These are phyloP conservation scores for Inga oerstediana DNA, from an alignment of 306 rosid genomes.

Conservation along the genomic window DNA sequence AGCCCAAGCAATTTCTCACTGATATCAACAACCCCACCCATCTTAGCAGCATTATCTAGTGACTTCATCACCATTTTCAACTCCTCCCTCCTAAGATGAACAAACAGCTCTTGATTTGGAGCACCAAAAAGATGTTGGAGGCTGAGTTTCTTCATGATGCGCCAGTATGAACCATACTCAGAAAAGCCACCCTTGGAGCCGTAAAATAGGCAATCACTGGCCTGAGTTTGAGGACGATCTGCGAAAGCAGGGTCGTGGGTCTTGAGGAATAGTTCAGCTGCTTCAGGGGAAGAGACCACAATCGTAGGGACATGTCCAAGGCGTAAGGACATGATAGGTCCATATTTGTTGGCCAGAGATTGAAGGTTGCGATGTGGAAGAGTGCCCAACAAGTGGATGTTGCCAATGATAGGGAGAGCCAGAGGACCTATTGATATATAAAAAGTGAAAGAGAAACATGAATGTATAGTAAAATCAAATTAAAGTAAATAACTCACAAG, in stretches of 20 bases:
- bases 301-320: constrained; percentile 42
- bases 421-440: constrained; percentile 33
- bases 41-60: background rate
- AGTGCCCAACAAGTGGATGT: constrained; percentile 52
- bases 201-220: constrained; percentile 17
- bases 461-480: too few relatives aligned
- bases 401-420: constrained; percentile 45
- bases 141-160: constrained; percentile 34
- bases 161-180: background rate
- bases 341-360: constrained; percentile 16
- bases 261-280: constrained; percentile 60
- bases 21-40: background rate
- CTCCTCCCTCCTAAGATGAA: constrained; percentile 17
- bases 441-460: background rate
- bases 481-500: too few relatives aligned
- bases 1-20: background rate
- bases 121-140: constrained; percentile 25
- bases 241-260: constrained; percentile 47
- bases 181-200: constrained; percentile 30
- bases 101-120: constrained; percentile 28
- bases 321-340: constrained; percentile 50
- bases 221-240: constrained; percentile 27
- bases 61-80: background rate
- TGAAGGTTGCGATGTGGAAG: too few relatives aligned
- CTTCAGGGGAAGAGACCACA: constrained; percentile 44